phyloP scores from a whole-genome alignment of 768 basidiomycete genomes.

The Cyathus striatus region DNA sequence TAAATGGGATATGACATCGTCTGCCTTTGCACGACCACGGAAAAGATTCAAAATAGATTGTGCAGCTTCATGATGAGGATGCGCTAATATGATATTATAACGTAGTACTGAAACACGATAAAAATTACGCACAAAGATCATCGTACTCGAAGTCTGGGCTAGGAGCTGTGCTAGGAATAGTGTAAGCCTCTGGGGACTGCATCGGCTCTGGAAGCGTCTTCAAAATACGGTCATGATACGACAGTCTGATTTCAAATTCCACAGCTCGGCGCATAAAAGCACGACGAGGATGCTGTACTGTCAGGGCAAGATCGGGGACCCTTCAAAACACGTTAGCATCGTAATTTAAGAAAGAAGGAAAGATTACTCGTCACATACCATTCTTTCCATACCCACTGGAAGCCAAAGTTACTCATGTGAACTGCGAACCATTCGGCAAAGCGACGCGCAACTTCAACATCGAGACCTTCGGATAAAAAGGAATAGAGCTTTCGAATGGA shows the following conservation, averaged over 20 bases:
- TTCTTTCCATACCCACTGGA: conserved; percentile 99
- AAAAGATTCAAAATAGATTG: conserved; percentile 74
- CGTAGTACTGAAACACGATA: neutral
- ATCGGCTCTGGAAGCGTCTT: conserved; percentile 84
- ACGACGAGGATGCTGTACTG: conserved; percentile 78
- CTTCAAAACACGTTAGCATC: conserved; percentile 38
- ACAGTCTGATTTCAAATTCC: conserved; percentile 85
- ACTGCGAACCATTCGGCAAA: conserved; percentile 94
- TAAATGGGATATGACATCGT: conserved; percentile 74
- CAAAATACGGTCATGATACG: conserved; percentile 89
- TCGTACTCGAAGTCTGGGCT: conserved; percentile 83
- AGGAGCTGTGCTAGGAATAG: conserved; percentile 68
- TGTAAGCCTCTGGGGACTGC: conserved; percentile 57
- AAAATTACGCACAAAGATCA: conserved; percentile 51
- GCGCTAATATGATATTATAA: too few relatives aligned
- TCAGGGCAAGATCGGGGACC: conserved; percentile 77
- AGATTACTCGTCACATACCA: conserved; percentile 53
- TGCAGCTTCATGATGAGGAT: conserved; percentile 77
- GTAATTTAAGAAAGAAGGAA: neutral
- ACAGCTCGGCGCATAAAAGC: conserved; percentile 83
- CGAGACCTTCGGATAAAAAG: conserved; percentile 77
- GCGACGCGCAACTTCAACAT: conserved; percentile 75
- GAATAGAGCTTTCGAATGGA: conserved; percentile 85
- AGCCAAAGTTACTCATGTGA: conserved; percentile 97
- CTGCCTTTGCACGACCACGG: conserved; percentile 73